Evolutionary conservation across 768 basidiomycete species (phyloP).

Genomic region (Botryobasidium botryosum): DNA sequence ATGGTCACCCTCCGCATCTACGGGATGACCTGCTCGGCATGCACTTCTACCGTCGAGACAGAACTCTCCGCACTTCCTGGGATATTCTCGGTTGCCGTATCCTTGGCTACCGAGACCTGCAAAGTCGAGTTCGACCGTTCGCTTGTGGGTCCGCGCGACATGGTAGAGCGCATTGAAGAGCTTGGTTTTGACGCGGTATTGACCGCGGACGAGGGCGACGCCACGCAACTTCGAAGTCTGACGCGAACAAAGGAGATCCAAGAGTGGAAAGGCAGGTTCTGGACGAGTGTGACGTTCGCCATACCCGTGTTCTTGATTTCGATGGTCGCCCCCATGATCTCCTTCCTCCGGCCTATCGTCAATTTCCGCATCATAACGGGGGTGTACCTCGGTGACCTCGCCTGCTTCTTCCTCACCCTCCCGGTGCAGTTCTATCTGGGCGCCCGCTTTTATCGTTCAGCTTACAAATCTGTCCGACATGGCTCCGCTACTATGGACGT

Average conservation of each 20-base stretch:
- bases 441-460: conserved; percentile 67
- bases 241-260: conserved; percentile 80
- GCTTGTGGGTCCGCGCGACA: conserved; percentile 62
- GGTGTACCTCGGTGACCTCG: conserved; percentile 66
- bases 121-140: conserved; percentile 59
- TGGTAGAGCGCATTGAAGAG: conserved; percentile 75
- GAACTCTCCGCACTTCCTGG: conserved; percentile 57
- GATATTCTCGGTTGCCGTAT: conserved; percentile 50
- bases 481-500: conserved; percentile 94
- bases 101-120: conserved; percentile 59
- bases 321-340: conserved; percentile 65
- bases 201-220: conserved; percentile 50
- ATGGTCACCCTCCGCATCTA: conserved; percentile 61
- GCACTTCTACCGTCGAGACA: conserved; percentile 58
- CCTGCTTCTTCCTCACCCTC: conserved; percentile 61
- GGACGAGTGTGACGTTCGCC: conserved; percentile 60
- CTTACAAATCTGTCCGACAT: conserved; percentile 84
- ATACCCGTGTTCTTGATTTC: conserved; percentile 85
- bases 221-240: conserved; percentile 71
- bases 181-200: conserved; percentile 85
- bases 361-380: conserved; percentile 38
- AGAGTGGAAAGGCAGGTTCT: conserved; percentile 71
- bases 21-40: conserved; percentile 83
- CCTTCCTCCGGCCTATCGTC: conserved; percentile 38
- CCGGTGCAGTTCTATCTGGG: conserved; percentile 92